These are phyloP conservation scores for Epichloe hybrida DNA, from an alignment of 2,329 filamentous ascomycete species.

Conservation along the genomic window DNA sequence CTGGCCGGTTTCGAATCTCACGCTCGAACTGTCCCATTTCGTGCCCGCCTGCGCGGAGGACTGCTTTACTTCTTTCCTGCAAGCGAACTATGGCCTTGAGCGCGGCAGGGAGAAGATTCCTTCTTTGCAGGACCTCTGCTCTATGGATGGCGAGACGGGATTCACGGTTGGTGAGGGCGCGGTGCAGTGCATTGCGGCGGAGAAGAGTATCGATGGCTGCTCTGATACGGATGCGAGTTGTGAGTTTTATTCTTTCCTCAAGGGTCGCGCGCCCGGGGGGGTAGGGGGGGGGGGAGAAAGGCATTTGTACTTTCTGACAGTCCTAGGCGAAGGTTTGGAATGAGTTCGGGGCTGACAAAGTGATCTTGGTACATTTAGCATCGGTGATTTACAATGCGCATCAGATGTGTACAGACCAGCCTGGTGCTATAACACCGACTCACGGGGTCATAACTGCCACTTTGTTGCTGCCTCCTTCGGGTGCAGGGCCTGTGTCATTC, in stretches of 20 bases:
- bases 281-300: no score
- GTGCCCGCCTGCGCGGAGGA: slow-evolving; percentile 45
- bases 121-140: slow-evolving; percentile 51
- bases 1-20: slow-evolving; percentile 12
- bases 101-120: slow-evolving; percentile 33
- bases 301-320: no score
- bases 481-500: slow-evolving; percentile 16
- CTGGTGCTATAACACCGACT: slow-evolving; percentile 39
- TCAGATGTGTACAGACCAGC: slow-evolving; percentile 41
- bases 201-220: slow-evolving; percentile 38
- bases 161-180: slow-evolving; percentile 62
- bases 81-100: slow-evolving; percentile 39
- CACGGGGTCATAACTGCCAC: slow-evolving; percentile 46
- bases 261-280: no score
- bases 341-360: neutral
- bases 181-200: slow-evolving; percentile 50
- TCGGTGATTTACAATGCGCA: slow-evolving; percentile 35
- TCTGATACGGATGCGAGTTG: slow-evolving; percentile 25
- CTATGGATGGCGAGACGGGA: slow-evolving; percentile 40
- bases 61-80: slow-evolving; percentile 51
- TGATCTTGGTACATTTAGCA: slow-evolving; percentile 17
- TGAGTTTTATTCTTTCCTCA: slow-evolving; percentile 10
- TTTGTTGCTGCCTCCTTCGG: slow-evolving; percentile 24
- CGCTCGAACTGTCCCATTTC: slow-evolving; percentile 25
- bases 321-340: neutral